Base-by-base conservation (phyloP, 1,139 yeast genomes). In the Wickerhamomyces sp. region DNA sequence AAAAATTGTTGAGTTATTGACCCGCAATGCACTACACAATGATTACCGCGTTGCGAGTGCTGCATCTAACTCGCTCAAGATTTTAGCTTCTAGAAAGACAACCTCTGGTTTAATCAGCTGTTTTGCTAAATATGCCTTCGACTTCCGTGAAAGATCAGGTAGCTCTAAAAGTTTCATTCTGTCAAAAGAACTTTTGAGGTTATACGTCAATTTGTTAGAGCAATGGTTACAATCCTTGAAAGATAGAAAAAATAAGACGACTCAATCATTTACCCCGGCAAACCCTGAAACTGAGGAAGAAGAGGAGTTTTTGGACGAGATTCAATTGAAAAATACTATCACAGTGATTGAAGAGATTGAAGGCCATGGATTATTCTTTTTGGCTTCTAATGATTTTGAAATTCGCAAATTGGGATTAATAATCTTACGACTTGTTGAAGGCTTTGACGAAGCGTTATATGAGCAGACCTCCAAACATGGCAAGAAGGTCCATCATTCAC, bases 311-410 rank as follows among this genome's bases (percentile, higher is more conserved):
- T 65, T 74, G 16, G 92, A 86, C 43, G 89, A 82, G 42, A 62
- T 87, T 34, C 94, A 85, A 53, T 71, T 90, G 74, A 85, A 85
- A 51, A 79, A 78, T 28, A 78, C 87, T 31, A 80, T 87, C 50
- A 83, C 95, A 0, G 81, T 85, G 0, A 81, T 90, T 37, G 97
- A 92, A 59, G 97, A 90, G 49, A 85, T 90, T 8, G 98, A 94
- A 63, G 97, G 98, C 0, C 88, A 90, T 56, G 99, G 97, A 0
- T 64, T 94, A 29, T 92, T 87, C 58, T 92, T 94, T 56, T 67
- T 94, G 24, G 88, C 96, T 55, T 86, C 96, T 3, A 95, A 88
- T 54, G 96, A 89, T 52, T 73, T 86, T 27, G 71, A 75, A 29
- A 74, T 87, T 13, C 70, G 98, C 39, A 79, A 78, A 44, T 65